Evolutionary conservation across 2,329 filamentous ascomycete genomes (phyloP).

Genomic region (Pyrenophora graminea): DNA sequence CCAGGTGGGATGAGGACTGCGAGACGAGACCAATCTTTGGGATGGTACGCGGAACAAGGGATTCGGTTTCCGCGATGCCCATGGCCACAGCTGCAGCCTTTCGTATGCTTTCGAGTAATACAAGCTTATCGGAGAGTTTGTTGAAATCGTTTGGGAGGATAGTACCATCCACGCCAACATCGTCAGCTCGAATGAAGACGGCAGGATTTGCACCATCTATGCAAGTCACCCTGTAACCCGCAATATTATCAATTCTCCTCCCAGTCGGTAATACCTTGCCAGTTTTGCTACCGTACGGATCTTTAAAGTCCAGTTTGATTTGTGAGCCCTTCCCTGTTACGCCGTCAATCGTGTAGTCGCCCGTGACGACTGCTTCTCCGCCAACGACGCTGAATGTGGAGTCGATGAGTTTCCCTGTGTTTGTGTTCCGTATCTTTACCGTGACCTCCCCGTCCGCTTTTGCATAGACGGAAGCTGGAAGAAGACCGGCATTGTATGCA

Average conservation of each 20-base stretch:
- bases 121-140: constrained; percentile 54
- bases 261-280: constrained; percentile 66
- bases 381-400: constrained; percentile 60
- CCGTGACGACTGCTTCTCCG: constrained; percentile 54
- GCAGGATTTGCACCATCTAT: constrained; percentile 68
- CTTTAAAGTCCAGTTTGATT: constrained; percentile 64
- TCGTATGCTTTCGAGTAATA: constrained; percentile 61
- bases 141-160: constrained; percentile 62
- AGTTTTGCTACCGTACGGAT: constrained; percentile 67
- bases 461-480: constrained; percentile 39
- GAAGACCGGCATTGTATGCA: constrained; percentile 61
- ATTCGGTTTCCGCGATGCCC: constrained; percentile 58
- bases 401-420: constrained; percentile 67
- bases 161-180: constrained; percentile 56
- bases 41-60: constrained; percentile 59
- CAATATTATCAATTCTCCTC: constrained; percentile 56
- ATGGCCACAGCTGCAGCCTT: constrained; percentile 62
- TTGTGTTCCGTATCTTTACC: constrained; percentile 71
- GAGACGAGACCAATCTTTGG: constrained; percentile 67
- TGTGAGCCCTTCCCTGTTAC: constrained; percentile 63
- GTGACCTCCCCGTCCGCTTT: constrained; percentile 46
- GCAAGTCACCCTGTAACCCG: constrained; percentile 58
- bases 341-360: constrained; percentile 66
- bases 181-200: constrained; percentile 62
- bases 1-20: constrained; percentile 41